These are phyloP conservation scores for Pluteus cervinus DNA, from an alignment of 768 basidiomycete genomes.

Conservation along the genomic window DNA sequence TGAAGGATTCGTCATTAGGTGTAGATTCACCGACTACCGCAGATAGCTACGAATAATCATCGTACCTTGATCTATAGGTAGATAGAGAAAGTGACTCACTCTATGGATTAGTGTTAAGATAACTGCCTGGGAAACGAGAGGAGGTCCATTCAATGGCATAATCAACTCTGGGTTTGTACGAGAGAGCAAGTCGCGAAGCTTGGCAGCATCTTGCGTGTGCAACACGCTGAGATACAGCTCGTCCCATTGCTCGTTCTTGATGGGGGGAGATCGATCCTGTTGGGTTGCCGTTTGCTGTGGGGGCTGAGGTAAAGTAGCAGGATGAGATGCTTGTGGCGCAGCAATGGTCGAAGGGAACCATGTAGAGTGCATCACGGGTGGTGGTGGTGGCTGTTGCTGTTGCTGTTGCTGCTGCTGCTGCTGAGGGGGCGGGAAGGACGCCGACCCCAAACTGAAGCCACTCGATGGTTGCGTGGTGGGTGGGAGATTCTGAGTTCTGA, in stretches of 20 bases:
- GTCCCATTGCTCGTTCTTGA: slow-evolving; percentile 74
- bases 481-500: slow-evolving; percentile 37
- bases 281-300: slow-evolving; percentile 27
- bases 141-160: slow-evolving; percentile 67
- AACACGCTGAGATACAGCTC: slow-evolving; percentile 75
- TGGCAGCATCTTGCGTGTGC: slow-evolving; percentile 65
- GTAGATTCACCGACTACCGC: slow-evolving; percentile 69
- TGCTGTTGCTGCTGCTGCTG: slow-evolving; percentile 29
- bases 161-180: slow-evolving; percentile 75
- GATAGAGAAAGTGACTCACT: slow-evolving; percentile 36
- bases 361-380: slow-evolving; percentile 35
- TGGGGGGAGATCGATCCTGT: slow-evolving; percentile 46
- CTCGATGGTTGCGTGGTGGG: slow-evolving; percentile 30
- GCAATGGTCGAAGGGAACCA: slow-evolving; percentile 68
- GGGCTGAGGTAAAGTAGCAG: slow-evolving; percentile 61
- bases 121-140: slow-evolving; percentile 78
- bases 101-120: slow-evolving; percentile 78
- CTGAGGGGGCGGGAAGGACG: slow-evolving; percentile 29
- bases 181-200: slow-evolving; percentile 67
- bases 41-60: slow-evolving; percentile 46
- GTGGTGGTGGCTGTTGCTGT: slow-evolving; percentile 27
- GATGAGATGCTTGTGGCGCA: slow-evolving; percentile 79
- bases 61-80: slow-evolving; percentile 4
- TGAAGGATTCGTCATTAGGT: slow-evolving; percentile 76
- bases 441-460: slow-evolving; percentile 31